Conservation (phyloP, 2,329 filamentous ascomycete genomes). For the Aspergillus sp. region DNA sequence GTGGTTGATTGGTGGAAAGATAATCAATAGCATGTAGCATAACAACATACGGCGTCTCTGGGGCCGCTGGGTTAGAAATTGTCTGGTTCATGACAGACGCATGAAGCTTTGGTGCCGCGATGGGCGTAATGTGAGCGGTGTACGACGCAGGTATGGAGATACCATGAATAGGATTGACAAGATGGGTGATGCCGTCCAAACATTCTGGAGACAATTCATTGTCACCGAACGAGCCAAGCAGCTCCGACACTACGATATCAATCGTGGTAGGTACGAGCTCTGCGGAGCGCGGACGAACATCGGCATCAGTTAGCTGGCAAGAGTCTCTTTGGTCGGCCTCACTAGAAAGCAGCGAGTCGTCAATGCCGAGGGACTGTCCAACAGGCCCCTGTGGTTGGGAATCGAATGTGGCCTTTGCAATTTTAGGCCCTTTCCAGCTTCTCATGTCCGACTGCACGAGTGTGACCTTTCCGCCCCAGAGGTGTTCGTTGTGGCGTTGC, state of each 20-base stretch:
- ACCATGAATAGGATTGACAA: conserved; percentile 74
- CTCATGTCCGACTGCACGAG: conserved; percentile 97
- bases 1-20: conserved; percentile 65
- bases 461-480: conserved; percentile 78
- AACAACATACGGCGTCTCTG: conserved; percentile 92
- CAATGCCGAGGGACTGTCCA: conserved; percentile 34
- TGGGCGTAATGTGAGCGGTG: conserved; percentile 89
- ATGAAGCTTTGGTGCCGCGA: conserved; percentile 81
- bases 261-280: conserved; percentile 44
- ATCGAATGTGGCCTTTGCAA: conserved; percentile 17
- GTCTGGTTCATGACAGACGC: conserved; percentile 70
- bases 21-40: conserved; percentile 88
- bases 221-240: conserved; percentile 89
- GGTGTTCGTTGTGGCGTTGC: conserved; percentile 74
- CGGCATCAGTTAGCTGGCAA: conserved; percentile 4
- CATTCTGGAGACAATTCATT: conserved; percentile 97
- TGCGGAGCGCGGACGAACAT: conserved; percentile 47
- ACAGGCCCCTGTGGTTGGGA: conserved; percentile 19
- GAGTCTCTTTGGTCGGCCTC: conserved; percentile 10
- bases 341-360: conserved; percentile 20
- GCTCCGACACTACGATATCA: conserved; percentile 90
- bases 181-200: conserved; percentile 89
- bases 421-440: conserved; percentile 78
- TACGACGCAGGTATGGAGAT: conserved; percentile 94
- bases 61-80: conserved; percentile 65